Evolutionary conservation across 352 stramenopile genomes (phyloP).

Genomic region (Phytophthora meadii): DNA sequence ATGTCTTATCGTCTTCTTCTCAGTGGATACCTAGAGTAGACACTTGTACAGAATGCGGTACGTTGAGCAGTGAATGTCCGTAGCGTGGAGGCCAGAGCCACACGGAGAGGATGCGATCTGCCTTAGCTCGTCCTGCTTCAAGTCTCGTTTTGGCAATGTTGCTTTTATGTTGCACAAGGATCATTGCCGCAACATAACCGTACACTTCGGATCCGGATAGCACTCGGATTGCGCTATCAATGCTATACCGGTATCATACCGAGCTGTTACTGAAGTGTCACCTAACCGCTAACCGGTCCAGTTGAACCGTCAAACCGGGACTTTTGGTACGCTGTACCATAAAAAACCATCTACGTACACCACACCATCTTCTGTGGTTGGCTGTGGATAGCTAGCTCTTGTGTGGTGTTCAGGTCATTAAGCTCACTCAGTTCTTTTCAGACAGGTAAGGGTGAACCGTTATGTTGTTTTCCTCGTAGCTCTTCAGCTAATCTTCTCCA

Average conservation of each 20-base stretch:
- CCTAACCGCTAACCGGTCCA: constrained; percentile 6
- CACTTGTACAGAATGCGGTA: neutral
- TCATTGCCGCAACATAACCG: neutral
- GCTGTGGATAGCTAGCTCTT: constrained; percentile 26
- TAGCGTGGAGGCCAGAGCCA: neutral
- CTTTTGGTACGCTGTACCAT: constrained; percentile 3
- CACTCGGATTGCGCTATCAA: constrained; percentile 1
- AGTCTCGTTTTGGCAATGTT: neutral
- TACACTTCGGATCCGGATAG: neutral
- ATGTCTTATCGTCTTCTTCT: neutral
- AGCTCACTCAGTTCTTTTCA: constrained; percentile 58
- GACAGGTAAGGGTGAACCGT: constrained; percentile 53
- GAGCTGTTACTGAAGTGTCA: too few relatives aligned
- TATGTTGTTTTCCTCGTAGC: neutral
- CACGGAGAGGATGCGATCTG: constrained; percentile 11
- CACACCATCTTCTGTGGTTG: constrained; percentile 31
- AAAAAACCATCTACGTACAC: neutral
- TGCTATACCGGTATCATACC: neutral
- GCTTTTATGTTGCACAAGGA: constrained; percentile 3
- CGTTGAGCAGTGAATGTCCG: constrained; percentile 9
- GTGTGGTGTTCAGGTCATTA: neutral
- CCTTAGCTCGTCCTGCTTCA: constrained; percentile 3
- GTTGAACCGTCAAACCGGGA: constrained; percentile 9
- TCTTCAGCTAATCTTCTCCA: neutral
- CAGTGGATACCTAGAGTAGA: neutral